These are phyloP conservation scores for Hirsutella minnesotensis DNA, from an alignment of 2,329 filamentous ascomycete species.

Conservation along the genomic window DNA sequence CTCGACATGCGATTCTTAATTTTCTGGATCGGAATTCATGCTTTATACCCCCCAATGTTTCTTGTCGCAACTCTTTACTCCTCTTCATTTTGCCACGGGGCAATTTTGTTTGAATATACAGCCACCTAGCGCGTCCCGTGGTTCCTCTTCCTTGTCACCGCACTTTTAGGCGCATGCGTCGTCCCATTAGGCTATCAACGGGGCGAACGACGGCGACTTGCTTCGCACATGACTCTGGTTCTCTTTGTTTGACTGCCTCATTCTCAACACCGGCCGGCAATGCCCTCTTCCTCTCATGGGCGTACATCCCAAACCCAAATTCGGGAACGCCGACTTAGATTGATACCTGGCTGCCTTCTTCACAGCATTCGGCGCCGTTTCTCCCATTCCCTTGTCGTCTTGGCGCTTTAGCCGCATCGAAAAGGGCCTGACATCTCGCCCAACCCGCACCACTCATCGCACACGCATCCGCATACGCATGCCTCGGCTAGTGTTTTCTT, in stretches of 20 bases:
- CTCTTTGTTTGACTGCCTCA: neutral
- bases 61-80: neutral
- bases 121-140: neutral
- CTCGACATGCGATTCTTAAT: neutral
- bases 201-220: no score
- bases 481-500: no score
- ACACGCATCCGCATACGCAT: no score
- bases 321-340: neutral
- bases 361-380: neutral
- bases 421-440: no score
- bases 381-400: no score
- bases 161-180: no score
- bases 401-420: no score
- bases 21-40: neutral
- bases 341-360: constrained; percentile 2
- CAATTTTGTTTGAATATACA: neutral
- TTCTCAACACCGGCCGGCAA: neutral
- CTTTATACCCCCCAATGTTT: neutral
- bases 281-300: neutral
- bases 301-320: neutral
- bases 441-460: neutral
- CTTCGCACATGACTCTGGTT: no score
- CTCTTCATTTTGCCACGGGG: neutral
- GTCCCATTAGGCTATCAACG: no score
- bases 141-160: neutral